Base-by-base conservation (phyloP, 208 protist genomes). In the Wallacemonas sp. region DNA sequence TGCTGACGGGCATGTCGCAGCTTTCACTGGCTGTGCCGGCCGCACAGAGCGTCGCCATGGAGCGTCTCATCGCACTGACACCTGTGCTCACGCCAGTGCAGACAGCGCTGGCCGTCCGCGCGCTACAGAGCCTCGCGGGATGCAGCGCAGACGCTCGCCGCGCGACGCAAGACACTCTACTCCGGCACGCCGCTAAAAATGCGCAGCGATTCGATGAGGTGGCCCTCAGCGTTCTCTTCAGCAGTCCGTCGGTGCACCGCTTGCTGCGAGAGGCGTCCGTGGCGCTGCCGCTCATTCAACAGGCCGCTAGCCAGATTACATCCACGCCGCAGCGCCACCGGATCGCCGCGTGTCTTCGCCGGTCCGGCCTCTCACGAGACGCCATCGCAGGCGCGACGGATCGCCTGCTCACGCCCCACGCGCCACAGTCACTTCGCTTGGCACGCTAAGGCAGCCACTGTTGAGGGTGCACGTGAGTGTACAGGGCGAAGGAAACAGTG, bases 121-220 rank as follows among this genome's bases (percentile, higher is more conserved):
- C 78, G 21, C 60, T 93, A n/a, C 86, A 91, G 59, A 64, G 76
- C 29, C 55, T 95, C 45, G 82, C 85, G 13, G 76, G 77, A 59
- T 65, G 73, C 19, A 80, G 88, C 58, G 58, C 82, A 26, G 74
- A 59, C 22, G 26, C 3, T 17, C 50, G 50, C 13, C 50, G 50
- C 24, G 50, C 32, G 0, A 69, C 87, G 32, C 63, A 93, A 68
- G 29, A 62, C 27, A 71, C 73, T 48, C 71, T 95, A 33, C 66
- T 87, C 61, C 42, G 54, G 22, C 84, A 83, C 45, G 86, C 85
- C 8, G 65, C 86, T 3, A 66, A 62, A 10, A 70, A 44, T 29
- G 68, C 89, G 21, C 48, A 68, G 27, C 69, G 71, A 15, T 87
- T 88, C 63, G 79, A 91, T 63, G 86, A 91, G 33, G 60, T 71